Percentiles rank a stretch among this genome's conserved stretches.
These are phyloP conservation scores for Fraxinus platypoda DNA, from an alignment of 305 asterid genomes.

Conservation along the genomic window DNA sequence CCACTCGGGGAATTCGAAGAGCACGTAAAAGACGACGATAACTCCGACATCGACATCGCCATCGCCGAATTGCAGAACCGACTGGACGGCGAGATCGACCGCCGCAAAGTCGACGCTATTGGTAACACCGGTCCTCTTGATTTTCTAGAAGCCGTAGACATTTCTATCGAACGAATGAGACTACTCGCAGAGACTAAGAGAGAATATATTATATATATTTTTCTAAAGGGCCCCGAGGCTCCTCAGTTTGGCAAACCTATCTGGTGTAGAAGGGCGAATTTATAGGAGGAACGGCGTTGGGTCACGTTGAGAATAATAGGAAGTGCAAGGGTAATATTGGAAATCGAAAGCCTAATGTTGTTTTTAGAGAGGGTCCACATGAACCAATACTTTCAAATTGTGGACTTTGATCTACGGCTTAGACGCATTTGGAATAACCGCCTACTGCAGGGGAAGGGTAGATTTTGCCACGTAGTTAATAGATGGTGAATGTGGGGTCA, in stretches of 20 bases:
- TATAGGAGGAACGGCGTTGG: constrained; percentile 21
- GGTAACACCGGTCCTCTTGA: constrained; percentile 46
- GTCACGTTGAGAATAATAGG: neutral
- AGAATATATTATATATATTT: neutral
- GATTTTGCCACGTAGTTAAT: neutral
- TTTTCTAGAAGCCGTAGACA: constrained; percentile 61
- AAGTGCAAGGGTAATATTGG: neutral
- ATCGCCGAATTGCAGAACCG: constrained; percentile 27
- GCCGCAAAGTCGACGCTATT: constrained; percentile 36
- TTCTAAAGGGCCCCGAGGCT: constrained; percentile 48
- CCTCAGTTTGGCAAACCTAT: constrained; percentile 47
- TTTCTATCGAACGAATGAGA: neutral
- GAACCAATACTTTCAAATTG: neutral
- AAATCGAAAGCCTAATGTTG: neutral
- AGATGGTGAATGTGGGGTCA: neutral
- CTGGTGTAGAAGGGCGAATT: constrained; percentile 28
- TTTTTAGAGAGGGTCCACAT: neutral
- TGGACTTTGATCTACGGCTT: neutral
- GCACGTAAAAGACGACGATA: constrained; percentile 22
- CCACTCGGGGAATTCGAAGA: constrained; percentile 29
- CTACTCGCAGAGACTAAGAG: neutral
- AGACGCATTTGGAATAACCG: neutral
- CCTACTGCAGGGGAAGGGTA: neutral
- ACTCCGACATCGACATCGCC: constrained; percentile 18
- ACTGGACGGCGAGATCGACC: constrained; percentile 44